Percentiles rank a stretch among this genome's conserved stretches.
phyloP scores from a whole-genome alignment of 345 rosid species.

The Ricinus communis region DNA sequence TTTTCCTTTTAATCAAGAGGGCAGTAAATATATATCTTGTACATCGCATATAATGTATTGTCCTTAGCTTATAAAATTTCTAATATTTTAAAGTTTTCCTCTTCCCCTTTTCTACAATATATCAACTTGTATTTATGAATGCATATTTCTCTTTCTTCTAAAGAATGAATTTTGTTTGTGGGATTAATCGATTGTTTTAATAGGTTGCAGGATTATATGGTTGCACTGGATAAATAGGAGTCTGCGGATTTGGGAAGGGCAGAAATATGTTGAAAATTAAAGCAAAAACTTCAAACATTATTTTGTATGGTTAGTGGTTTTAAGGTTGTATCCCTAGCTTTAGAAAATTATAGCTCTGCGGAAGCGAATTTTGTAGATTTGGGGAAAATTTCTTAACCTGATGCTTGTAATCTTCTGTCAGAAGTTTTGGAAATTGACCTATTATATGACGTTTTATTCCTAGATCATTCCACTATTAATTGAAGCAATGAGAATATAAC shows the following conservation, averaged over 20 bases:
- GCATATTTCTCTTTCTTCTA: not conserved
- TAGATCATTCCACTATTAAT: too few species aligned
- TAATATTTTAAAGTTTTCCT: too few species aligned
- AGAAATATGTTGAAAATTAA: not conserved
- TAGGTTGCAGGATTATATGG: not conserved
- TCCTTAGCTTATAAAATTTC: too few species aligned
- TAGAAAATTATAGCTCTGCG: not conserved
- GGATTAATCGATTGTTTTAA: not conserved
- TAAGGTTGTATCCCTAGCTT: not conserved
- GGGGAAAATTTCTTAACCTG: not conserved
- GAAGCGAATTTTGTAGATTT: not conserved
- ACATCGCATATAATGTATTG: not conserved
- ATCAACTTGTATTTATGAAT: not conserved
- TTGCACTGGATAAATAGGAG: not conserved
- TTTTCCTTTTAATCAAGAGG: not conserved
- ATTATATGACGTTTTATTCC: too few species aligned
- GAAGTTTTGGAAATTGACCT: not conserved
- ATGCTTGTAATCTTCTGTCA: constrained; percentile 1
- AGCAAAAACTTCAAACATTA: not conserved
- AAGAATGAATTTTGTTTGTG: not conserved
- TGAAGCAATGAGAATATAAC: too few species aligned
- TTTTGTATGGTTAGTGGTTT: not conserved
- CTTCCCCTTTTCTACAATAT: not conserved
- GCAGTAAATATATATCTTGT: not conserved
- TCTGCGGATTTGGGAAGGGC: constrained; percentile 1